Conservation (phyloP, 2,329 filamentous ascomycete species). For the Lecanosticta acicola region DNA sequence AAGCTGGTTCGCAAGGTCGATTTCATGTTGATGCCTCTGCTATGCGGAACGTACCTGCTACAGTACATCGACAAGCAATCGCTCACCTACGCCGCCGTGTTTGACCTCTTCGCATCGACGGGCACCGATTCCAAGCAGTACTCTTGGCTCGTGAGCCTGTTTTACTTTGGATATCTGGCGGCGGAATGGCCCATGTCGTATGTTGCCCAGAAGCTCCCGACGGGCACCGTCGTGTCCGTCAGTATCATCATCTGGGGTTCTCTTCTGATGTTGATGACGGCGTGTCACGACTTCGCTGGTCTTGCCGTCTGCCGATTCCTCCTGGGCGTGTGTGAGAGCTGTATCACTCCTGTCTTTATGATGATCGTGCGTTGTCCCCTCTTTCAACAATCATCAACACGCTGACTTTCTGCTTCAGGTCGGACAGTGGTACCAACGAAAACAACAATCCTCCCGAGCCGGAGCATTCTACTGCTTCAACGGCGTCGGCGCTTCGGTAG, state of each 20-base stretch:
- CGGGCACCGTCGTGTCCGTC: conserved; percentile 30
- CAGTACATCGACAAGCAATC: conserved; percentile 47
- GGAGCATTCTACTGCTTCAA: conserved; percentile 66
- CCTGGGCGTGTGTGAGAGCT: conserved; percentile 64
- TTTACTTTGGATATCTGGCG: conserved; percentile 46
- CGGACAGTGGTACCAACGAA: conserved; percentile 63
- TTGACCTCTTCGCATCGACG: conserved; percentile 49
- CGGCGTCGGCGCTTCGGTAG: conserved; percentile 64
- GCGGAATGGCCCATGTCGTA: conserved; percentile 24
- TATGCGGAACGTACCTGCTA: conserved; percentile 47
- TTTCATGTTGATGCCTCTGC: conserved; percentile 46
- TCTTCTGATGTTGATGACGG: conserved; percentile 56
- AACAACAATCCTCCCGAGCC: conserved; percentile 42
- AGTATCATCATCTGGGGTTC: conserved; percentile 58
- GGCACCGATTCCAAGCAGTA: conserved; percentile 46
- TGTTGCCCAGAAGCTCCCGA: conserved; percentile 31
- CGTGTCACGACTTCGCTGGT: conserved; percentile 54
- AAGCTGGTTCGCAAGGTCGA: conserved; percentile 45
- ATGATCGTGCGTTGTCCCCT: too few species aligned
- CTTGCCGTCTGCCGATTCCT: conserved; percentile 58
- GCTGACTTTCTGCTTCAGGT: conserved; percentile 28
- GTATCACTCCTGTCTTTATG: conserved; percentile 45
- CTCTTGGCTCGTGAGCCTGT: conserved; percentile 52
- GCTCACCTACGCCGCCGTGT: conserved; percentile 51
- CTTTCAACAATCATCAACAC: too few species aligned